Percentiles rank a stretch among this genome's conserved stretches.
These are phyloP conservation scores for Phialocephala sp. DNA, from an alignment of 2,329 filamentous ascomycete genomes.

Conservation along the genomic window DNA sequence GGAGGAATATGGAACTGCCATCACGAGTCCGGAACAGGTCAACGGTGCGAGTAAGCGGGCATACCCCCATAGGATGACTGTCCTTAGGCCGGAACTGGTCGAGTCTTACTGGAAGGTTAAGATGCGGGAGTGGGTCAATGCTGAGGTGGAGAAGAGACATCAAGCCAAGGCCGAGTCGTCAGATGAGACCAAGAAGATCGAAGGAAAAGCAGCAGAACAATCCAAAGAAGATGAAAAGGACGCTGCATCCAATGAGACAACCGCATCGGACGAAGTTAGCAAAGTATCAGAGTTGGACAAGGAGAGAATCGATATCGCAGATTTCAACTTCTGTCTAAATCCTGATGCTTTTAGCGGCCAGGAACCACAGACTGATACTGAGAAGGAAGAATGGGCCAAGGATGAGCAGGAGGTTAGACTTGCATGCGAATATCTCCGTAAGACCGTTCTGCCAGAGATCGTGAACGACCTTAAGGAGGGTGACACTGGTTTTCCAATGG, in stretches of 20 bases:
- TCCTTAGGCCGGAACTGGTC: constrained; percentile 87
- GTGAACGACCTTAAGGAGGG: constrained; percentile 87
- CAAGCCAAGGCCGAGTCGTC: constrained; percentile 46
- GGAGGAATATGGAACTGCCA: constrained; percentile 70
- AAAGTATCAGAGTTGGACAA: constrained; percentile 41
- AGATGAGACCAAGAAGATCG: constrained; percentile 40
- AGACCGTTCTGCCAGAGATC: constrained; percentile 82
- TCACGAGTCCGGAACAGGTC: constrained; percentile 43
- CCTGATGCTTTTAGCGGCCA: constrained; percentile 96
- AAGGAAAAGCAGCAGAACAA: constrained; percentile 37
- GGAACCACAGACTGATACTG: constrained; percentile 84
- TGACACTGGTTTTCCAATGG: constrained; percentile 97
- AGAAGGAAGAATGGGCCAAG: constrained; percentile 80
- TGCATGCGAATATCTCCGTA: constrained; percentile 78
- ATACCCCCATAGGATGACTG: constrained; percentile 97
- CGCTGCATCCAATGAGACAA: constrained; percentile 32
- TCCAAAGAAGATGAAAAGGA: constrained; percentile 40
- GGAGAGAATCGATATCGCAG: constrained; percentile 81
- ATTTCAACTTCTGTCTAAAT: constrained; percentile 88
- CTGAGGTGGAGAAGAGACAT: constrained; percentile 71
- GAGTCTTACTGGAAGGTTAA: constrained; percentile 84
- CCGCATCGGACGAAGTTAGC: constrained; percentile 38
- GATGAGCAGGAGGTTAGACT: constrained; percentile 90
- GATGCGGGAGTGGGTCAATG: constrained; percentile 87
- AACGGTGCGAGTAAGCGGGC: constrained; percentile 36